Evolutionary conservation across 768 basidiomycete species (phyloP).

Genomic region (Trametes punicea): DNA sequence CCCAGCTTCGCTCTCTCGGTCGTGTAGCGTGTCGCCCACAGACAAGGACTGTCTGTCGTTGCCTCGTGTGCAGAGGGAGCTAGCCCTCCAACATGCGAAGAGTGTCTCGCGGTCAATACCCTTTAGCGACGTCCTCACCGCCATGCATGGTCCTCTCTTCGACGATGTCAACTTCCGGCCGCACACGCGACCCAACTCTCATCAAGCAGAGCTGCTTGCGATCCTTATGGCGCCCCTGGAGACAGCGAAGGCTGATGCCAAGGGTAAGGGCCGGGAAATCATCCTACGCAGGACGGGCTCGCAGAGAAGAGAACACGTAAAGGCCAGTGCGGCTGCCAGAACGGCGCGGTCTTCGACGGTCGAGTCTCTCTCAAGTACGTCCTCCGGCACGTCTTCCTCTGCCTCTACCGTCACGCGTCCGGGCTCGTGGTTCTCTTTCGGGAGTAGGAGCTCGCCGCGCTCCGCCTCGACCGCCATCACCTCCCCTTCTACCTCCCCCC

Average conservation of each 20-base stretch:
- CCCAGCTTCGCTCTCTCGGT: constrained; percentile 21
- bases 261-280: constrained; percentile 41
- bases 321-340: constrained; percentile 19
- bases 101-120: constrained; percentile 37
- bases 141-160: constrained; percentile 60
- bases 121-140: constrained; percentile 53
- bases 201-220: constrained; percentile 18
- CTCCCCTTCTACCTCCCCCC: constrained; percentile 29
- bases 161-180: constrained; percentile 29
- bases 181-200: constrained; percentile 1
- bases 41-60: constrained; percentile 19
- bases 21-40: constrained; percentile 13
- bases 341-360: constrained; percentile 24
- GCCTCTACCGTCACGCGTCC: constrained; percentile 34
- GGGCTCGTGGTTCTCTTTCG: constrained; percentile 42
- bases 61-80: constrained; percentile 32
- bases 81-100: constrained; percentile 17
- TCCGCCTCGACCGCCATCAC: constrained; percentile 38
- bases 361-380: constrained; percentile 25
- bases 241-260: constrained; percentile 35
- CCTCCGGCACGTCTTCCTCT: constrained; percentile 29
- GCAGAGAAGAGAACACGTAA: not conserved
- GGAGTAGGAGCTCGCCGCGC: constrained; percentile 34
- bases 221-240: constrained; percentile 13
- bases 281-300: constrained; percentile 17